Conservation (phyloP, 2,329 filamentous ascomycete genomes). For the Cytospora leucostoma region DNA sequence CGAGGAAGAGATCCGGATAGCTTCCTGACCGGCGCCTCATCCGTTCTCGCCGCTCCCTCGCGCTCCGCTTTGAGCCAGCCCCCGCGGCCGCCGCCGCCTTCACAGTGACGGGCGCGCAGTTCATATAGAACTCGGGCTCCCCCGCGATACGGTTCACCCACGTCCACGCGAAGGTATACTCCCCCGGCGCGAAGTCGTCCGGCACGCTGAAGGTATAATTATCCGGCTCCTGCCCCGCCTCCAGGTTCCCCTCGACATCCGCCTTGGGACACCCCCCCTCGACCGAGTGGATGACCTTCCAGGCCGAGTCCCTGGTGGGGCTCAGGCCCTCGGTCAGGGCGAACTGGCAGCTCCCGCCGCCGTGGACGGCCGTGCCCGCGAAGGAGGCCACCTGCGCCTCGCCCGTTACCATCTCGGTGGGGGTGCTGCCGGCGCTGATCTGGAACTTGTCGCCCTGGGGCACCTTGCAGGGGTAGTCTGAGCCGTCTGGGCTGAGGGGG, state of each 20-base stretch:
- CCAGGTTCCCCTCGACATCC: constrained; percentile 52
- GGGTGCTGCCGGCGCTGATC: constrained; percentile 41
- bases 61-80: constrained; percentile 28
- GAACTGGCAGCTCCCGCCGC: constrained; percentile 75
- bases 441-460: constrained; percentile 42
- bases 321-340: constrained; percentile 61
- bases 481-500: constrained; percentile 57
- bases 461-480: constrained; percentile 71
- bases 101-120: constrained; percentile 67
- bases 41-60: constrained; percentile 28
- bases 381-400: constrained; percentile 54
- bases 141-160: constrained; percentile 71
- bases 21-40: constrained; percentile 42
- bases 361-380: constrained; percentile 63
- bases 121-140: constrained; percentile 76
- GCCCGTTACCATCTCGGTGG: constrained; percentile 61
- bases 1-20: constrained; percentile 69
- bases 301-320: constrained; percentile 57
- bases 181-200: constrained; percentile 57
- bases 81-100: constrained; percentile 31
- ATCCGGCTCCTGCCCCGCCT: constrained; percentile 44
- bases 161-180: constrained; percentile 72
- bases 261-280: constrained; percentile 67
- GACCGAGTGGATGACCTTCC: constrained; percentile 72
- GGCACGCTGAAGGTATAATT: constrained; percentile 63